Conservation (phyloP, 2,329 filamentous ascomycete genomes). For the Alternaria panax region DNA sequence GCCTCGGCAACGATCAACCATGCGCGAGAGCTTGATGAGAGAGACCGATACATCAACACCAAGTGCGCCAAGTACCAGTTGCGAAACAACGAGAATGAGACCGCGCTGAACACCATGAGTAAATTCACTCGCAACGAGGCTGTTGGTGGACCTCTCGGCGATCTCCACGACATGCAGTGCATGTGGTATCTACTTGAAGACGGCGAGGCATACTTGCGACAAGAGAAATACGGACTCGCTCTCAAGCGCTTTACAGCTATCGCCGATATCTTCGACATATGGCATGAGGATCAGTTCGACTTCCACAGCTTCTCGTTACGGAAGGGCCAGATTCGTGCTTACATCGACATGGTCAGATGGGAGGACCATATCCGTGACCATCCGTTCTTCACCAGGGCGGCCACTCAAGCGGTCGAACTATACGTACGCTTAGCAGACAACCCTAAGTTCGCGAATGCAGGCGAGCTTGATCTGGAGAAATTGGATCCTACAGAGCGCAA, state of each 20-base stretch:
- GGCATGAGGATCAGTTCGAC: conserved; percentile 98
- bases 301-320: conserved; percentile 98
- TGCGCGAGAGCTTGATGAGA: conserved; percentile 83
- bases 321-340: conserved; percentile 93
- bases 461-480: conserved; percentile 62
- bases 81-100: conserved; percentile 87
- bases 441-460: conserved; percentile 69
- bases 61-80: conserved; percentile 98
- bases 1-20: conserved; percentile 89
- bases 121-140: conserved; percentile 94
- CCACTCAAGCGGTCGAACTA: conserved; percentile 79
- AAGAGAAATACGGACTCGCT: conserved; percentile 82
- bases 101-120: conserved; percentile 85
- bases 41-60: conserved; percentile 97
- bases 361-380: conserved; percentile 91
- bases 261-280: conserved; percentile 92
- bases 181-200: conserved; percentile 97
- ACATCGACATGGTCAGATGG: conserved; percentile 96
- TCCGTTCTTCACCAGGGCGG: conserved; percentile 88
- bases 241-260: conserved; percentile 91
- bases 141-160: conserved; percentile 83
- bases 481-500: conserved; percentile 72
- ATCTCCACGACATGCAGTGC: conserved; percentile 97
- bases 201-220: conserved; percentile 84
- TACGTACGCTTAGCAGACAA: conserved; percentile 83